A percentile compares a stretch with the other conserved stretches of the same genome.
These are phyloP conservation scores for Citeromyces hawaiiensis DNA, from an alignment of 1,139 yeast genomes.

Conservation along the genomic window DNA sequence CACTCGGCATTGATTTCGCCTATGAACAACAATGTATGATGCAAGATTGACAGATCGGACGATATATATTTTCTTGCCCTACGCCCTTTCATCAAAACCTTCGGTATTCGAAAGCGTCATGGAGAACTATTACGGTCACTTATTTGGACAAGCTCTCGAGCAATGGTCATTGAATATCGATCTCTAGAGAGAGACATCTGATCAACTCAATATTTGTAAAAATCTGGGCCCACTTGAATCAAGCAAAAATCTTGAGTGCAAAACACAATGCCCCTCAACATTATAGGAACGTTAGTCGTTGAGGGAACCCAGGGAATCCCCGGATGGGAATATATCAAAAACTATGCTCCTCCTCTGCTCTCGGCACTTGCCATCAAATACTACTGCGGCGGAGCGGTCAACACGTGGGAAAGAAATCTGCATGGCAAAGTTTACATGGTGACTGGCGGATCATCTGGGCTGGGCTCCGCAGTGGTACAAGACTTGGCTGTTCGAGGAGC, in stretches of 20 bases:
- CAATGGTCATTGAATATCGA: no score
- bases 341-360: constrained; percentile 36
- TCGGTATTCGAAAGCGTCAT: no score
- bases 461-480: constrained; percentile 65
- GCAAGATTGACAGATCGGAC: no score
- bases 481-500: constrained; percentile 79
- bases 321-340: constrained; percentile 45
- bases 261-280: constrained; percentile 64
- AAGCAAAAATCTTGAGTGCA: not conserved
- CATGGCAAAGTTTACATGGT: constrained; percentile 81
- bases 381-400: constrained; percentile 64
- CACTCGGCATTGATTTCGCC: no score
- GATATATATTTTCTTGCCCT: no score
- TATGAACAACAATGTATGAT: no score
- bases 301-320: constrained; percentile 73
- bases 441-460: constrained; percentile 86
- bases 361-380: constrained; percentile 41
- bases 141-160: no score
- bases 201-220: no score
- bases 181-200: no score
- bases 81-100: no score
- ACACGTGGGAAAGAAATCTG: constrained; percentile 84
- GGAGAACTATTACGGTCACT: no score
- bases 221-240: no score
- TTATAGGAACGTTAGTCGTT: constrained; percentile 45